Evolutionary conservation across 495 filamentous ascomycete genomes (phyloP), one percentile per base, ranked within the genome.

Genomic region (Penicillium goetzii): DNA sequence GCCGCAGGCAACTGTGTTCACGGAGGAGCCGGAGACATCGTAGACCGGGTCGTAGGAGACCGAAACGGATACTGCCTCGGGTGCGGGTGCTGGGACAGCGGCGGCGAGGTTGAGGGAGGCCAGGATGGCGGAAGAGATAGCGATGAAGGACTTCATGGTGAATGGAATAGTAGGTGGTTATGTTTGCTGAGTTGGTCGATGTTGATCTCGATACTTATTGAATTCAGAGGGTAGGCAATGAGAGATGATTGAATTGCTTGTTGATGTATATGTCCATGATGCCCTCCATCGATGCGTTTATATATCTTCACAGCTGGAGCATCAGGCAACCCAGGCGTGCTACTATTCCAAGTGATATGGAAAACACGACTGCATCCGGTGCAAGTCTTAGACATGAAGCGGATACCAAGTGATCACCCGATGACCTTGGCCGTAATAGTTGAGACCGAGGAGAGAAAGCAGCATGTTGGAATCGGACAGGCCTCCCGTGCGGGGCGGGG

Each of bases 1-100:
- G 21, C 55, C 55, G 64, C 79, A 81, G 50, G 89, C 78, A 73
- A 90, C 89, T 50, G 72, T 85, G 68, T 72, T 87, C 70, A 91
- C 77, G 53, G 88, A 84, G 32, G 84, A 52, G 40, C 36, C 50
- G 3, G 33, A 58, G 28, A 71, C 60, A 53, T 81, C 78, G 62
- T 71, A 81, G 26, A 63, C 72, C 4, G 66, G 58, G 52, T 80
- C 78, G 58, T 75, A 80, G 56, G 72, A 75, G 61, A 81, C 72
- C 1, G 73, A 69, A 25, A 78, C 69, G 1, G 70, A 56, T 14
- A 32, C 45, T 8, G 30, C 56, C 4, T 28, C 36, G 12, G 52
- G 33, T 1, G 43, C 28, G 56, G 56, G 19, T 41, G 61, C 41
- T 26, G 64, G 66, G 19, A 47, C 64, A 23, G 71, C 71, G 43